Base-by-base conservation (phyloP, 2,329 filamentous ascomycete genomes). In the Fonsecaea multimorphosa region DNA sequence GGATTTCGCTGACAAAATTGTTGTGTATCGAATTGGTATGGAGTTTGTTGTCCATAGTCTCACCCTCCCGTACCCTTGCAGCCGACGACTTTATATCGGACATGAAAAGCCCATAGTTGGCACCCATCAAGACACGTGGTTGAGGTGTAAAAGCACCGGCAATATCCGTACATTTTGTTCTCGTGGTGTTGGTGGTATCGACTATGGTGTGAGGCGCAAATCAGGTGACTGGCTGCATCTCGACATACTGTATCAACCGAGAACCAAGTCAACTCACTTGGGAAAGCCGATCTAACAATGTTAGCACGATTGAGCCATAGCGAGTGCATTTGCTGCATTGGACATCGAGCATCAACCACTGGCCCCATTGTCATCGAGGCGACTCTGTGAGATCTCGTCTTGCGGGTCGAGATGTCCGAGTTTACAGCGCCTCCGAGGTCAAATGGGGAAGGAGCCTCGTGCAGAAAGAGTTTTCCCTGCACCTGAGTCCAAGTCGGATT, bases 121-220 rank as follows among this genome's bases (percentile, higher is more conserved):
- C 44, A 19, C 44, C 24, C 44, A 49, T 24, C 22, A 14, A 46
- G n/a, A 49, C 44, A 49, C 44, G 22, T 49, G 44, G 38, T 44
- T 44, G 38, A 5, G 38, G 22, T 44, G n/a, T 19, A 7, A 22
- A 24, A 11, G 9, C 19, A 7, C 19, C 44, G 44, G 44, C 44
- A 24, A 49, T 22, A 12, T 49, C 44, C 44, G 44, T 49, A 49
- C 44, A 49, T 49, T 49, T 24, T 49, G 44, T 49, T 16, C 44
- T 49, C 44, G 44, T 49, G 44, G 44, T 49, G 6, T 49, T 49
- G 19, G 38, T 19, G 44, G 44, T 49, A 16, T 49, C 11, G 22
- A 4, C 6, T 12, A 49, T 49, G 44, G 44, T 8, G 44, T 49
- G 44, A 49, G 44, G 44, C 9, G 44, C 44, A 11, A 24, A 24